Conservation (phyloP, 2,329 filamentous ascomycete genomes). For the Aureobasidium sp. region DNA sequence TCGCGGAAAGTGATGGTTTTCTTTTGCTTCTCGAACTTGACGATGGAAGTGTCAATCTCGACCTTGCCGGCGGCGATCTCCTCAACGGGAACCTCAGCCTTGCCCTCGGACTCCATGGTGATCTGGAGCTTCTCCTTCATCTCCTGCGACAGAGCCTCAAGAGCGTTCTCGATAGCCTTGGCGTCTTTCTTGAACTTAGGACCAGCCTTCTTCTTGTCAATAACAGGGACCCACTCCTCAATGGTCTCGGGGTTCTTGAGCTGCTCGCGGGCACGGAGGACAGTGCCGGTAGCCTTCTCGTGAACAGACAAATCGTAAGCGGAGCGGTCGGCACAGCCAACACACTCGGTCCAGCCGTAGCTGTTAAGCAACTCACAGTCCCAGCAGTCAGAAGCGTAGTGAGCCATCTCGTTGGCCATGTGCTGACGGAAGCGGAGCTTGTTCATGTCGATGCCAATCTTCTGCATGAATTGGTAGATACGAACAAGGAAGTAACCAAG, state of each 20-base stretch:
- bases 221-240: conserved; percentile 80
- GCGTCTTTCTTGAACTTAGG: conserved; percentile 93
- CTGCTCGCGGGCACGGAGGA: conserved; percentile 71
- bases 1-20: conserved; percentile 78
- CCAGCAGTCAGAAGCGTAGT: conserved; percentile 97
- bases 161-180: conserved; percentile 72
- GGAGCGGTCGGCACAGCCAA: conserved; percentile 91
- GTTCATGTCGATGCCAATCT: conserved; percentile 75
- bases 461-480: conserved; percentile 83
- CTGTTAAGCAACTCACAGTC: conserved; percentile 88
- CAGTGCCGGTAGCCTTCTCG: conserved; percentile 79
- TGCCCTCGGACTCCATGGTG: conserved; percentile 64
- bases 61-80: conserved; percentile 63
- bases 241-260: conserved; percentile 70
- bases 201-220: conserved; percentile 94
- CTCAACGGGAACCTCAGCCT: conserved; percentile 69
- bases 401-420: conserved; percentile 85
- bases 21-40: conserved; percentile 78
- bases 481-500: conserved; percentile 94
- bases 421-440: conserved; percentile 97
- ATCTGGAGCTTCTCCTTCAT: conserved; percentile 73
- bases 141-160: conserved; percentile 70
- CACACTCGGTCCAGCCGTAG: conserved; percentile 96
- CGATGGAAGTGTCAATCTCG: conserved; percentile 68
- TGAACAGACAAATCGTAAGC: conserved; percentile 93